A percentile compares a stretch with the other conserved stretches of the same genome.
Evolutionary conservation across 2,329 filamentous ascomycete species (phyloP).

Genomic region (Scedosporium minutisporum): DNA sequence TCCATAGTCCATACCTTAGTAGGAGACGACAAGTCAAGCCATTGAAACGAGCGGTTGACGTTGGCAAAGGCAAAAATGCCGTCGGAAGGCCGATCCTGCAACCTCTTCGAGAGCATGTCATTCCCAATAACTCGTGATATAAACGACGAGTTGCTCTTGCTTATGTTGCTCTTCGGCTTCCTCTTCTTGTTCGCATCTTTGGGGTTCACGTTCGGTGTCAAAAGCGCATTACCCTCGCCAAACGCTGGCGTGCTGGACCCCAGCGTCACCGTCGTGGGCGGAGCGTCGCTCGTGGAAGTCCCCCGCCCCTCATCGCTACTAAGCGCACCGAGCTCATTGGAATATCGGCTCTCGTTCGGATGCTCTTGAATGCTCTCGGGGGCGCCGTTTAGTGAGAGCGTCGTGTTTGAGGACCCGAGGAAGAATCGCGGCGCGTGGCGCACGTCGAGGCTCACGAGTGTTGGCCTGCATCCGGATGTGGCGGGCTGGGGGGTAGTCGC

Average conservation of each 20-base stretch:
- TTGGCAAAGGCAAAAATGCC: slow-evolving; percentile 90
- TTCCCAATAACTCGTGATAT: slow-evolving; percentile 94
- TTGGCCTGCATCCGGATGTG: slow-evolving; percentile 74
- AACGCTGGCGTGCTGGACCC: slow-evolving; percentile 56
- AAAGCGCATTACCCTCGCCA: slow-evolving; percentile 72
- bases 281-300: slow-evolving; percentile 42
- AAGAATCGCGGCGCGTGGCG: slow-evolving; percentile 43
- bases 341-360: slow-evolving; percentile 49
- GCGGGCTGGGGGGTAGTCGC: slow-evolving; percentile 78
- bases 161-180: slow-evolving; percentile 97
- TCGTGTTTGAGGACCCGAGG: slow-evolving; percentile 44
- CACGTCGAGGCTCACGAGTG: slow-evolving; percentile 63
- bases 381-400: slow-evolving; percentile 31
- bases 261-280: slow-evolving; percentile 26
- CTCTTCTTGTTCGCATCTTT: slow-evolving; percentile 72
- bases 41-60: slow-evolving; percentile 90
- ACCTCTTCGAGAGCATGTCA: slow-evolving; percentile 66
- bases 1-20: slow-evolving; percentile 42
- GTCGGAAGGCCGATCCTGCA: slow-evolving; percentile 68
- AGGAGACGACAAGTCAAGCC: slow-evolving; percentile 77
- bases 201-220: slow-evolving; percentile 48
- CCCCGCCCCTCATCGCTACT: slow-evolving; percentile 47
- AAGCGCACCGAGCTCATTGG: slow-evolving; percentile 47
- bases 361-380: slow-evolving; percentile 47
- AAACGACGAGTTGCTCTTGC: slow-evolving; percentile 97